Evolutionary conservation across 179 eudicot species (phyloP).

Genomic region (Drosera spatulata): DNA sequence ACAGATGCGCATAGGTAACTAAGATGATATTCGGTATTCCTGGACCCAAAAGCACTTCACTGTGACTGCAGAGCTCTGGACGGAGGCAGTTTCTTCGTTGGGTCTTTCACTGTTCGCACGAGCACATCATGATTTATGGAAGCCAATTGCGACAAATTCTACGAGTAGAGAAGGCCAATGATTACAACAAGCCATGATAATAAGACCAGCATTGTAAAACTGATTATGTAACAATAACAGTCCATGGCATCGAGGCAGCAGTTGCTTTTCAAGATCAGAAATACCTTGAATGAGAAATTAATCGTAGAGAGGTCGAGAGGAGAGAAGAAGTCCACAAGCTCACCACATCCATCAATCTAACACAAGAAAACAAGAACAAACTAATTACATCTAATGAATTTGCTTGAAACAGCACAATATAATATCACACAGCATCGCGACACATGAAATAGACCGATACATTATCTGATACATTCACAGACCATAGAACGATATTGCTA

Average conservation of each 20-base stretch:
- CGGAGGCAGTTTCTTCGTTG: conserved; percentile 27
- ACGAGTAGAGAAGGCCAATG: conserved; percentile 5
- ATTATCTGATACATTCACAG: too few relatives aligned
- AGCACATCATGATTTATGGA: conserved; percentile 61
- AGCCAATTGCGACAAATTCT: conserved; percentile 64
- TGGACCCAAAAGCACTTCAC: background rate
- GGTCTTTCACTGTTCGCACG: conserved; percentile 33
- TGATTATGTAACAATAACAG: background rate
- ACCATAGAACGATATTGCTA: too few relatives aligned
- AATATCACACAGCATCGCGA: background rate
- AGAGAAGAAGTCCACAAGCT: conserved; percentile 38
- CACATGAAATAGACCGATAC: too few relatives aligned
- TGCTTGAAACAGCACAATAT: background rate
- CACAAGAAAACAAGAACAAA: conserved; percentile 6
- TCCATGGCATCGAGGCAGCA: background rate
- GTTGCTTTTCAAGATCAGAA: background rate
- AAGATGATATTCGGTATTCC: too few relatives aligned
- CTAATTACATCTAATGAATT: background rate
- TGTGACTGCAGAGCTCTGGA: background rate
- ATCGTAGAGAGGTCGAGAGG: conserved; percentile 43
- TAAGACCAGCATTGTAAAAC: background rate
- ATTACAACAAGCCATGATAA: background rate
- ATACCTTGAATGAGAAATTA: conserved; percentile 66
- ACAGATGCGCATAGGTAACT: too few relatives aligned
- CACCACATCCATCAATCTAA: conserved; percentile 49